Evolutionary conservation across 441 rosid species (phyloP), one percentile per base, ranked within the genome.

Genomic region (Manihot esculenta): DNA sequence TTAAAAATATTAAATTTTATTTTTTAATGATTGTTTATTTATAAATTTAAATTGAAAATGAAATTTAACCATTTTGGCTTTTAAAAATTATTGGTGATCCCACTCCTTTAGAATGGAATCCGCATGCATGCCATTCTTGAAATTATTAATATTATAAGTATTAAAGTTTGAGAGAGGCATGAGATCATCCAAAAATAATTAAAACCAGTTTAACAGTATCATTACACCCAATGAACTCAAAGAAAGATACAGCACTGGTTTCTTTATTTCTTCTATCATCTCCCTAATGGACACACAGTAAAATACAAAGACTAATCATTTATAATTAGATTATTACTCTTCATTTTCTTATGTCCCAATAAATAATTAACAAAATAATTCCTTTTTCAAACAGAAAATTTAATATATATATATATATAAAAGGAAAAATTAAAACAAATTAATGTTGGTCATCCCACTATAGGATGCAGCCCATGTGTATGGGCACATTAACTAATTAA

Each of bases 391-490:
- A 38, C 42, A 64, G 27, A 45, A n/a, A n/a, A n/a, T n/a, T n/a
- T n/a, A n/a, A 23, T 24, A 50, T 21, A 17, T 38, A 33, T 33
- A 33, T 33, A 33, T 51, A 5, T 18, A 61, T 35, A 44, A 33
- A 45, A 27, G 33, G 8, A 9, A 10, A 61, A 47, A 17, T 27
- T 49, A 10, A 26, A 20, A 59, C 21, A 64, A 74, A 20, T 33
- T 38, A 38, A 38, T 38, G 7, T 38, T 38, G 54, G 3, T 55
- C 42, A 50, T 50, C 66, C 66, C 82, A 68, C 76, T 74, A 64
- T 60, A 64, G 62, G 73, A 70, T 75, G 73, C 73, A 72, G n/a
- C 72, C 74, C 82, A 74, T 65, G 42, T 69, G 79, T 45, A 64
- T 69, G 73, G 73, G 65, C 61, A 35, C 48, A 63, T 26, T 26